These are phyloP conservation scores for Verticillium albo-atrum DNA, from an alignment of 2,329 filamentous ascomycete genomes.

Conservation along the genomic window DNA sequence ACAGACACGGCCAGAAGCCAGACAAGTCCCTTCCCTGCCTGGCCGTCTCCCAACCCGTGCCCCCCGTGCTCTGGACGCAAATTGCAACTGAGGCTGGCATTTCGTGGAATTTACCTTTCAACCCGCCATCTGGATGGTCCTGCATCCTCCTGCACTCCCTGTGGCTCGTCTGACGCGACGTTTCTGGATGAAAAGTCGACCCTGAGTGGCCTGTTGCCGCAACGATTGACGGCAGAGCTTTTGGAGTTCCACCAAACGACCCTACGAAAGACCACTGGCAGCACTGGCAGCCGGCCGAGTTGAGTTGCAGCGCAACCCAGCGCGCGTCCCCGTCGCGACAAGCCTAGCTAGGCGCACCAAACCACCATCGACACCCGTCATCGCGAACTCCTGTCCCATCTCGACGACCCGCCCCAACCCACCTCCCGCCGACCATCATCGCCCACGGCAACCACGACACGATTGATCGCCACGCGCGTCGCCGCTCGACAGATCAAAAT, in stretches of 20 bases:
- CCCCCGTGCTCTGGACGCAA: not conserved
- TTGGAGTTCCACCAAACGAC: slow-evolving; percentile 33
- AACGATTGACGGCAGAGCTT: slow-evolving; percentile 28
- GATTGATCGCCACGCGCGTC: not conserved
- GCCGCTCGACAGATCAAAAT: slow-evolving; percentile 19
- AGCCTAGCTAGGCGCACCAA: slow-evolving; percentile 12
- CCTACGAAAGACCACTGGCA: not conserved
- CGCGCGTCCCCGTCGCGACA: slow-evolving; percentile 16
- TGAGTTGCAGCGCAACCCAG: slow-evolving; percentile 7
- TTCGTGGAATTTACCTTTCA: not conserved
- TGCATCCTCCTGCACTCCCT: not conserved
- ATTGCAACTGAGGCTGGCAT: not conserved
- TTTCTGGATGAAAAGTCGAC: slow-evolving; percentile 22
- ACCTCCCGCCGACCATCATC: slow-evolving; percentile 1
- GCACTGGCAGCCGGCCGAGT: not conserved
- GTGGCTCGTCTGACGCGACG: slow-evolving; percentile 1
- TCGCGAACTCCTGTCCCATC: not conserved
- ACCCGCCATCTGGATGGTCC: not conserved
- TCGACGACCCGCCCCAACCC: not conserved
- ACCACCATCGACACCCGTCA: slow-evolving; percentile 10
- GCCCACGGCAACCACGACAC: slow-evolving; percentile 1
- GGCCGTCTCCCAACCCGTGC: not conserved
- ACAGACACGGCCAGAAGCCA: too few relatives aligned
- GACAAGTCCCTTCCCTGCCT: not conserved
- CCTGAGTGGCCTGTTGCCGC: slow-evolving; percentile 23